Base-by-base conservation (phyloP, 768 basidiomycete species). In the Heimioporus sp. region DNA sequence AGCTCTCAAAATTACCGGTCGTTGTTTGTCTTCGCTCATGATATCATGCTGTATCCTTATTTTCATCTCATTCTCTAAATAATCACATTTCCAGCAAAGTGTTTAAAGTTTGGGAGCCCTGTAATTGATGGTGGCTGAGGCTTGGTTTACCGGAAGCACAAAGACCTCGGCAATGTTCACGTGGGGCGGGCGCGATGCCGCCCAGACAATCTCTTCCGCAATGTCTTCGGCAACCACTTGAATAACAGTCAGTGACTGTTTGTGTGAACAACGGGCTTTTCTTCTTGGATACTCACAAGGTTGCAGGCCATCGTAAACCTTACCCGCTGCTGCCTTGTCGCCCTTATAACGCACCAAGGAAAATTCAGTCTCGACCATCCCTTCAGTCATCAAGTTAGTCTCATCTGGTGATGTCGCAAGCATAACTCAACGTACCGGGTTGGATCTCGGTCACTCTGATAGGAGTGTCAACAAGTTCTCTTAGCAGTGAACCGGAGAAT, bases 161-260 rank as follows among this genome's bases (percentile, higher is more conserved):
- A 82, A 80, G 11, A 90, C 70, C 63, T 93, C 87, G 1, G 91
- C 92, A 39, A 98, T 79, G 65, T 98, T 94, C 41, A 98, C 91
- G 64, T 96, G 95, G 37, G 90, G 78, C 11, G 95, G 95, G 38
- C 95, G 85, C 11, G 89, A 79, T 17, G 97, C 96, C 13, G 86
- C 86, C 96, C 96, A 99, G 17, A 96, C 93, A 63, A 99, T 95
- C 71, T 98, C 94, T 67, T 99, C 97, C 1, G 97, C 97, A 42
- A 98, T 87, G 64, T 98, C 94, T 53, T 86, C 79, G 8, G 86
- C 84, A 7, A 80, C 78, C 68, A 96, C 90, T 94, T 62, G 31
- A 20, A 31, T 16, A 42, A 43, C 41, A 46, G 62, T 53, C 40
- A 48, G 54, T 17, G 30, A 10, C 57, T 4, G 46, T 35, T 2